Conservation (phyloP, 495 filamentous ascomycete species). For the Penicillium robsamsonii region DNA sequence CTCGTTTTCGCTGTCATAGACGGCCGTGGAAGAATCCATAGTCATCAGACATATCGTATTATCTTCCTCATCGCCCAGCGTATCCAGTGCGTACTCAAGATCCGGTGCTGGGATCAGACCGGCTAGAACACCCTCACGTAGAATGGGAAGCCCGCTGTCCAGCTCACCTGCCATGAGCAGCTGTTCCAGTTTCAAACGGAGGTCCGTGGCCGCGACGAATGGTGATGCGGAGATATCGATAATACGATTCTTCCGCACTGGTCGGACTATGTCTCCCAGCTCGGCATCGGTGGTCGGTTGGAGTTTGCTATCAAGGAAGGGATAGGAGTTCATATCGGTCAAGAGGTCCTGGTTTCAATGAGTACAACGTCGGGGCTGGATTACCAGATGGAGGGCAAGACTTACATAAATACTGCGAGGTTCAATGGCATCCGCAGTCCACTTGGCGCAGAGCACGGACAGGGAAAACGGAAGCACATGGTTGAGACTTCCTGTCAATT, state of each 20-base stretch:
- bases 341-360: constrained; percentile 65
- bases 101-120: constrained; percentile 93
- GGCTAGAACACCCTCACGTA: constrained; percentile 75
- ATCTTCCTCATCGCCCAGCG: constrained; percentile 65
- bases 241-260: constrained; percentile 66
- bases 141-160: constrained; percentile 85
- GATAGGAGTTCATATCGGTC: constrained; percentile 96
- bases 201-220: constrained; percentile 66
- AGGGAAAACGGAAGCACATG: constrained; percentile 95
- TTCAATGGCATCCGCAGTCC: constrained; percentile 95
- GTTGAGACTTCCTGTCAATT: constrained; percentile 89
- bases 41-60: constrained; percentile 79
- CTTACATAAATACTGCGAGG: constrained; percentile 89
- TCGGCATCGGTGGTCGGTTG: constrained; percentile 83
- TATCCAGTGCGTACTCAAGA: constrained; percentile 89
- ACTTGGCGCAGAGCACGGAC: constrained; percentile 89
- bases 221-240: constrained; percentile 86
- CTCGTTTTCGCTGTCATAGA: constrained; percentile 50
- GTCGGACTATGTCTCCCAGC: constrained; percentile 80
- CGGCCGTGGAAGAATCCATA: constrained; percentile 53
- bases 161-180: constrained; percentile 85
- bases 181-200: constrained; percentile 76
- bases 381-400: neutral
- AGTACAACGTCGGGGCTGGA: constrained; percentile 14
- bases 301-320: constrained; percentile 90